These are phyloP conservation scores for Graphiopsis chlorocephala DNA, from an alignment of 2,329 filamentous ascomycete species.

Conservation along the genomic window DNA sequence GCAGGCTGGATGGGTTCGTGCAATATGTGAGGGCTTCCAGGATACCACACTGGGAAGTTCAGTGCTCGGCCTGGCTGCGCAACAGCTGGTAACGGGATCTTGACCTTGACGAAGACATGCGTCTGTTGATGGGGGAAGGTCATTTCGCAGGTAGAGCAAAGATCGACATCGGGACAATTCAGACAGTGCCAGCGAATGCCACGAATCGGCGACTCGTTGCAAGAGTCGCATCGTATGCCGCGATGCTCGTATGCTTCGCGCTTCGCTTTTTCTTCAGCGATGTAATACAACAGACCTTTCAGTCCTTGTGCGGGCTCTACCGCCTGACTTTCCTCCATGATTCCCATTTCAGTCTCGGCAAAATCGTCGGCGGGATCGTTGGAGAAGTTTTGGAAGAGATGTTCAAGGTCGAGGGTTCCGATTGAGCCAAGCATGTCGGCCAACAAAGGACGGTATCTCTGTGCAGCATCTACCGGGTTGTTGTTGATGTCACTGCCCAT, in stretches of 20 bases:
- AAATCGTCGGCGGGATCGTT: conserved; percentile 16
- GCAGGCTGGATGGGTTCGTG: conserved; percentile 63
- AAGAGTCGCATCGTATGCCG: conserved; percentile 88
- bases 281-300: conserved; percentile 70
- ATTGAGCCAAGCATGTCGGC: conserved; percentile 8
- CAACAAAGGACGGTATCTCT: neutral
- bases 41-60: conserved; percentile 80
- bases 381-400: conserved; percentile 19
- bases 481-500: neutral
- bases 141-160: conserved; percentile 88
- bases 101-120: conserved; percentile 95
- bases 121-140: conserved; percentile 69
- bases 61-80: conserved; percentile 58
- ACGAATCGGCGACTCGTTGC: conserved; percentile 81
- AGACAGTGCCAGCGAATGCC: conserved; percentile 91
- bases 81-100: conserved; percentile 81
- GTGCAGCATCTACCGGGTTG: neutral
- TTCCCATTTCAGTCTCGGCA: conserved; percentile 27
- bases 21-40: conserved; percentile 75
- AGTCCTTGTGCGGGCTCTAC: conserved; percentile 31
- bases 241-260: conserved; percentile 88
- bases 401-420: conserved; percentile 18
- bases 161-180: conserved; percentile 93
- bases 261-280: conserved; percentile 87
- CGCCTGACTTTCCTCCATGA: conserved; percentile 18